These are phyloP conservation scores for Triticum urartu DNA, from an alignment of 176 grass and related monocot species.

Conservation along the genomic window DNA sequence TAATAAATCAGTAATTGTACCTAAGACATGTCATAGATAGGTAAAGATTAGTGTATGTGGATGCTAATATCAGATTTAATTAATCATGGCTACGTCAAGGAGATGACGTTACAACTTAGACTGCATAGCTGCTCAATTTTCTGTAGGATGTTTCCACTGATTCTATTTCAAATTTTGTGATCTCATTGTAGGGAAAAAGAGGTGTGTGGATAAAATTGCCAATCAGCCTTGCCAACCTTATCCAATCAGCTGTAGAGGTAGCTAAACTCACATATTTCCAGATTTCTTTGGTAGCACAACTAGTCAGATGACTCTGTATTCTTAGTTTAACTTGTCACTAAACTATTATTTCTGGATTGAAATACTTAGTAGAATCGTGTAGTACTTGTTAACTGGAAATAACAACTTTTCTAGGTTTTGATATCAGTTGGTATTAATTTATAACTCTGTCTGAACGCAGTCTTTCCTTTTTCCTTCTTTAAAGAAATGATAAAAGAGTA, in stretches of 20 bases:
- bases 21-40: not conserved
- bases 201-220: conserved; percentile 96
- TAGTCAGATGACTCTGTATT: not conserved
- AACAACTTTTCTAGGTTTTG: not conserved
- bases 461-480: not conserved
- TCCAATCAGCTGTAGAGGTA: conserved; percentile 87
- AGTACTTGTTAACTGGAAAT: not conserved
- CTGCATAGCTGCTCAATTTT: not conserved
- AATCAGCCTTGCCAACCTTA: conserved; percentile 80
- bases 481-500: not conserved
- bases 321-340: not conserved
- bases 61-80: not conserved
- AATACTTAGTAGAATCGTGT: not conserved
- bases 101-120: not conserved
- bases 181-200: conserved; percentile 65
- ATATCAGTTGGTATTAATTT: not conserved
- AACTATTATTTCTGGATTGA: not conserved
- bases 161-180: not conserved
- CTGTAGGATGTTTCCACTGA: not conserved
- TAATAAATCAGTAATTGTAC: not conserved
- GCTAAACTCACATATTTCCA: conserved; percentile 20
- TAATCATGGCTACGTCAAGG: not conserved
- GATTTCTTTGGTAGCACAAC: not conserved
- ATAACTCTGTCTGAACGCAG: not conserved
- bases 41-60: not conserved